A percentile compares a stretch with the other conserved stretches of the same genome.
Conservation (phyloP, 2,329 filamentous ascomycete species). For the Paecilomyces niveus region DNA sequence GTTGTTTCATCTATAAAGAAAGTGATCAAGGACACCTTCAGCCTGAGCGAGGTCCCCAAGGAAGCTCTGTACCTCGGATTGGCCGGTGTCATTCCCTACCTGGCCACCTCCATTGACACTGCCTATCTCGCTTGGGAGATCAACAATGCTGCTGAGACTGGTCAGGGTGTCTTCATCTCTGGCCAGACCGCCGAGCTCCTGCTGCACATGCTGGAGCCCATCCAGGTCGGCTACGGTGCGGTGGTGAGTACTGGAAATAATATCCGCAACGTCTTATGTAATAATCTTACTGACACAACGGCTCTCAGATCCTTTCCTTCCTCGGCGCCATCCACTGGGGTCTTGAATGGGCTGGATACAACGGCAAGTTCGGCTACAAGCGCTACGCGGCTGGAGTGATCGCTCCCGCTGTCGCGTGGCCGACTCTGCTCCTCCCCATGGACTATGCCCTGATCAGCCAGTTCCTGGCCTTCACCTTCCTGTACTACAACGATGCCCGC, state of each 20-base stretch:
- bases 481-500: conserved; percentile 78
- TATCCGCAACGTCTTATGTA: background rate
- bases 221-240: conserved; percentile 87
- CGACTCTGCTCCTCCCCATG: conserved; percentile 74
- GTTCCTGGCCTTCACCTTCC: conserved; percentile 73
- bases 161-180: conserved; percentile 57
- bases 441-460: conserved; percentile 82
- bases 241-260: conserved; percentile 48
- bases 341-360: conserved; percentile 69
- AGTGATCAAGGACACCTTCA: conserved; percentile 63
- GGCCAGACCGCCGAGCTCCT: conserved; percentile 65
- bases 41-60: conserved; percentile 56
- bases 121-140: conserved; percentile 78
- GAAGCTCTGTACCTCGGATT: conserved; percentile 63
- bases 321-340: conserved; percentile 93
- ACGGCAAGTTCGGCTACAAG: conserved; percentile 61
- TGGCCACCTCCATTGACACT: conserved; percentile 75
- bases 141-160: conserved; percentile 57
- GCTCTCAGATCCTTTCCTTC: conserved; percentile 73
- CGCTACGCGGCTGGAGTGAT: conserved; percentile 79
- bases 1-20: conserved; percentile 35
- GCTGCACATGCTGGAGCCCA: conserved; percentile 69
- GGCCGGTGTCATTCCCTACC: conserved; percentile 76
- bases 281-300: background rate
- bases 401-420: conserved; percentile 78